Base-by-base conservation (phyloP, 306 rosid genomes). In the Potentilla sterilis region DNA sequence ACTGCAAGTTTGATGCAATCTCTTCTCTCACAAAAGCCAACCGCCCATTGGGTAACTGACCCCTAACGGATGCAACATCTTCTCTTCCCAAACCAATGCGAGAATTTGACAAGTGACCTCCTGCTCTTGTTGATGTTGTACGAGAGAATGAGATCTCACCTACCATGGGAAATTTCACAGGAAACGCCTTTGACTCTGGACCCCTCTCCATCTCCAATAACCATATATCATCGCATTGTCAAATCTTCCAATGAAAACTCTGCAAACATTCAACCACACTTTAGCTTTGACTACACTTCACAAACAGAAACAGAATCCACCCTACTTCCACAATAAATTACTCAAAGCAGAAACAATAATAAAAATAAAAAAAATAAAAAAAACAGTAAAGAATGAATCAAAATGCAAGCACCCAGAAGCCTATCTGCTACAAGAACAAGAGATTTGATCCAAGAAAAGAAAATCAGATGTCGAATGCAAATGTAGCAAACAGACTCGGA, bases 181-280 rank as follows among this genome's bases (percentile, higher is more conserved):
- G 91, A 75, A 77, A 80, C 71, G 83, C 80, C 79, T 89, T 95
- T 14, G 86, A 84, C 72, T 92, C 97, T 70, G 89, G 85, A 85
- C 79, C 80, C 88, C 96, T 90, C 80, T 90, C 97, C 97, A 95
- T 92, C 79, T 78, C 85, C 47, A 40, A 66, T 74, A 74, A 73
- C 69, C 70, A 44, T 74, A 74, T 77, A 84, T 79, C 76, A 85
- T 82, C 78, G 87, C 90, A 88, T 58, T 72, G 74, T 77, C 19
- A 81, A 85, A 66, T 42, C 47, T 78, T 69, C 22, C 52, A 52
- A 70, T 79, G 69, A 49, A 44, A 41, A 80, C 48, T 84, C 98
- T 92, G 96, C 84, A 86, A 66, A 61, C 81, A 83, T 58, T 67
- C 43, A 79, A 87, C 63, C 35, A 41, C 21, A 9, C 68, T 70